A percentile compares a stretch with the other conserved stretches of the same genome.
phyloP scores from a whole-genome alignment of 441 rosid species.

The Pelargonium fulgidum region DNA sequence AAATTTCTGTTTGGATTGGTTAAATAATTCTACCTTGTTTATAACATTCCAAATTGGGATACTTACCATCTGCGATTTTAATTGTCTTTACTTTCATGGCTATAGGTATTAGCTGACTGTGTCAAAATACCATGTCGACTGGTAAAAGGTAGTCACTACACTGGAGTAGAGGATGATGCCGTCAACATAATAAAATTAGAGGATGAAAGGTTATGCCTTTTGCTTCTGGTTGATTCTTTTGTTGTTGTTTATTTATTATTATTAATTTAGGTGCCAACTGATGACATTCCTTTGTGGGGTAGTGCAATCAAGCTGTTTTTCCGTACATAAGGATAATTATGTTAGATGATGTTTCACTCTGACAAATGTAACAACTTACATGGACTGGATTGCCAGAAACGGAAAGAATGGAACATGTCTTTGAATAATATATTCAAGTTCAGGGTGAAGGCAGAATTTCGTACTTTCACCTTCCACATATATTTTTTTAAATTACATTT shows the following conservation, averaged over 20 bases:
- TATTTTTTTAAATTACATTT: too few species aligned
- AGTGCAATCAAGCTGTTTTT: too few species aligned
- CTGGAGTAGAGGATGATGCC: constrained; percentile 96
- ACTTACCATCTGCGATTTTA: neutral
- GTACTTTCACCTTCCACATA: too few species aligned
- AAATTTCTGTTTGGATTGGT: neutral
- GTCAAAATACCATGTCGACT: constrained; percentile 77
- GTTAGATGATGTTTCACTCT: too few species aligned
- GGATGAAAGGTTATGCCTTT: constrained; percentile 65
- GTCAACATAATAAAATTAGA: constrained; percentile 82
- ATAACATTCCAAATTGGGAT: neutral
- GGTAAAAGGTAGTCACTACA: constrained; percentile 96
- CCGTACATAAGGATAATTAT: too few species aligned
- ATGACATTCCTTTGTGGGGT: too few species aligned
- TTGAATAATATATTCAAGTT: too few species aligned
- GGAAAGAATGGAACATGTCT: too few species aligned
- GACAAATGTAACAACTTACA: too few species aligned
- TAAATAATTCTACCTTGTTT: neutral
- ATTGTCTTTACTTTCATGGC: constrained; percentile 26
- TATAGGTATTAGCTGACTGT: constrained; percentile 89
- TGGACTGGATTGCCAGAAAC: too few species aligned
- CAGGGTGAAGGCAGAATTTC: too few species aligned
- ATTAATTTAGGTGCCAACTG: too few species aligned
- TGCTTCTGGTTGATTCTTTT: constrained; percentile 14
- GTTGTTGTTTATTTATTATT: neutral